Conservation (phyloP, 2,329 filamentous ascomycete genomes). For the Pyrenophora graminea region DNA sequence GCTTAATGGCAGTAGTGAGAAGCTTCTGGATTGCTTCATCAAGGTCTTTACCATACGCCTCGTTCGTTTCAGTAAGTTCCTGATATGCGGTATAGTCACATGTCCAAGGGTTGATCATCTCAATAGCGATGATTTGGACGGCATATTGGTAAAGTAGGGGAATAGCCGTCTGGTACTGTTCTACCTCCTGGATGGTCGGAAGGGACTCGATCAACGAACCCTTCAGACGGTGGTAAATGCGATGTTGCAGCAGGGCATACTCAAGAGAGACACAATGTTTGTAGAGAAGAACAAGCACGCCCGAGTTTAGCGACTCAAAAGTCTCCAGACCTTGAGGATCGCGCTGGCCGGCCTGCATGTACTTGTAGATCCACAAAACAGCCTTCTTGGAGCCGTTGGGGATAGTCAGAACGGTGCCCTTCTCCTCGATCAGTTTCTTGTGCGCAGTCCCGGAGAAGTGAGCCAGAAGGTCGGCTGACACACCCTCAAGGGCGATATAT, state of each 20-base stretch:
- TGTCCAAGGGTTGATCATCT: constrained; percentile 15
- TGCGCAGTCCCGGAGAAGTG: constrained; percentile 24
- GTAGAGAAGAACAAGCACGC: constrained; percentile 20
- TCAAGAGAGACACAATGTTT: constrained; percentile 22
- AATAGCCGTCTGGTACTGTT: constrained; percentile 7
- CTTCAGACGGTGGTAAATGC: constrained; percentile 12
- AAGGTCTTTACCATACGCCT: constrained; percentile 5
- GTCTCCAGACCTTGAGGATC: constrained; percentile 5
- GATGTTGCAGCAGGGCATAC: constrained; percentile 15
- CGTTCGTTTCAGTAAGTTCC: constrained; percentile 4
- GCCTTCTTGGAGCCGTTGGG: constrained; percentile 19
- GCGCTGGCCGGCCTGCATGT: constrained; percentile 26
- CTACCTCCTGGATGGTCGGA: constrained; percentile 15
- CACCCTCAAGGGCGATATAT: constrained; percentile 28
- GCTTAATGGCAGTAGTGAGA: constrained; percentile 8
- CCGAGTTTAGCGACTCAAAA: constrained; percentile 17
- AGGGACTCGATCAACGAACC: constrained; percentile 6
- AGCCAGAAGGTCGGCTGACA: constrained; percentile 17
- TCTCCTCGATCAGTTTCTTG: constrained; percentile 15
- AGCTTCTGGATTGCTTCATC: constrained; percentile 5
- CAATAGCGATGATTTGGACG: constrained; percentile 4
- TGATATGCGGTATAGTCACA: constrained; percentile 20
- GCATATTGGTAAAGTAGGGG: constrained; percentile 11
- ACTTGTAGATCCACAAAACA: constrained; percentile 30
- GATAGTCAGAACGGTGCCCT: constrained; percentile 10